Percentiles rank a stretch among this genome's conserved stretches.
Conservation (phyloP, 768 basidiomycete species). For the Candolleomyces eurysporus region DNA sequence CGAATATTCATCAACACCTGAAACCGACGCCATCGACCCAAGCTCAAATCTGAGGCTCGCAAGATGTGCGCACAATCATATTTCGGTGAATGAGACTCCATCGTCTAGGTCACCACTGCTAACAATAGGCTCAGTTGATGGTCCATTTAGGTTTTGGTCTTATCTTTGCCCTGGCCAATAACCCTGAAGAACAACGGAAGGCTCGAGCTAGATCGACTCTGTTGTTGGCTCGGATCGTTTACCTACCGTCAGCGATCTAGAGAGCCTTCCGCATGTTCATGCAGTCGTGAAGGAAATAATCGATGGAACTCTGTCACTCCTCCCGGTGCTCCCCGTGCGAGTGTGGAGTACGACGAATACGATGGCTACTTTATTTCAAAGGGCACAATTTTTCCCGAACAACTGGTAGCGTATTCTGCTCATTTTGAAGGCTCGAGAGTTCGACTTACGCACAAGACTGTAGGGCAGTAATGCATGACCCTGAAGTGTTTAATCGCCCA, state of each 20-base stretch:
- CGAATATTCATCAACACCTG: neutral
- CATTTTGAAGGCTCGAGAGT: neutral
- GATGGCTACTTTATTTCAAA: conserved; percentile 16
- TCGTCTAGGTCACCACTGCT: conserved; percentile 9
- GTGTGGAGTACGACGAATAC: conserved; percentile 13
- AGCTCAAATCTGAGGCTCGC: conserved; percentile 2
- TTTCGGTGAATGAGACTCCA: too few relatives aligned
- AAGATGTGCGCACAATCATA: conserved; percentile 22
- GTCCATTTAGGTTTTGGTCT: conserved; percentile 29
- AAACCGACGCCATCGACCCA: neutral
- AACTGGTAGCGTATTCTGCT: conserved; percentile 4
- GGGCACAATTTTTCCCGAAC: conserved; percentile 12
- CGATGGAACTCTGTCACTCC: conserved; percentile 10
- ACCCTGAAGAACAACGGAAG: conserved; percentile 26
- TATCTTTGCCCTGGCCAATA: conserved; percentile 31
- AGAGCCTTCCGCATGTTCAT: conserved; percentile 13
- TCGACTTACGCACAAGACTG: neutral
- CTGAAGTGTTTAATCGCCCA: conserved; percentile 3
- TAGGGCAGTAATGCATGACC: conserved; percentile 13
- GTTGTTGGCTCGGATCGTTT: conserved; percentile 13
- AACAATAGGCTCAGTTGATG: conserved; percentile 12
- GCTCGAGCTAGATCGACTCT: conserved; percentile 14
- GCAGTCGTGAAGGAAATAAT: conserved; percentile 14
- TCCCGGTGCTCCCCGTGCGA: conserved; percentile 9
- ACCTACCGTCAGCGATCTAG: conserved; percentile 4